Evolutionary conservation across 176 grass and related monocot genomes (phyloP), one percentile per base, ranked within the genome.

Genomic region (Aegilops sharonensis): DNA sequence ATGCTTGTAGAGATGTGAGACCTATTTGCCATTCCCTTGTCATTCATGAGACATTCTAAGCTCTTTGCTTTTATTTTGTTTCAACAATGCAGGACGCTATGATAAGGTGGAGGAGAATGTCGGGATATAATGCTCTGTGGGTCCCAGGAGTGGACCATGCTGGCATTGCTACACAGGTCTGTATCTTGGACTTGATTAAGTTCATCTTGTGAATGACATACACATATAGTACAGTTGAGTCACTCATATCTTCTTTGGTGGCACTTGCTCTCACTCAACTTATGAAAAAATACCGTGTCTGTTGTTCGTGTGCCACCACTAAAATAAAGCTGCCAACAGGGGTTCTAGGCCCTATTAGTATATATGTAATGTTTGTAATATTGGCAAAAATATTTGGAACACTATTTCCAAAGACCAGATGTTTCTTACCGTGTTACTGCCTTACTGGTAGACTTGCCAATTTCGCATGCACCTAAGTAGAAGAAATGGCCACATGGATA

Each of bases 131-230:
- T 85, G 86, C 90, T 77, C 63, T 98, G 32, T 98, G 95, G 95
- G 83, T 98, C 4, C 95, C 95, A 68, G 95, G 95, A 79, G 92
- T 97, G 65, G 95, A 97, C 90, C 95, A 97, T 91, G 95, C 95
- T 84, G 93, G 95, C 50, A 98, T 98, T 85, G 95, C 95, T 61
- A 98, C 95, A 56, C 93, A 98, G 95, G 95, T 98, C 13, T 90
- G 69, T 52, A 62, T 82, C 42, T 89, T 70, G 9, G 15, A 60
- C 29, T 69, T 60, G 25, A 27, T 86, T 85, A 65, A 77, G 24
- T 78, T 77, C 64, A 81, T 89, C 7, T 75, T 56, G 21, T 85
- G 34, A 40, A 80, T 6, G 9, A 21, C 21, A 9, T 59, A 31
- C 18, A 31, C 18, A 32, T n/a, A 64, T 74, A 52, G 78, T 65